Percentiles rank a stretch among this genome's conserved stretches.
Evolutionary conservation across 2,329 filamentous ascomycete species (phyloP).

Genomic region (Xylaria sp.): DNA sequence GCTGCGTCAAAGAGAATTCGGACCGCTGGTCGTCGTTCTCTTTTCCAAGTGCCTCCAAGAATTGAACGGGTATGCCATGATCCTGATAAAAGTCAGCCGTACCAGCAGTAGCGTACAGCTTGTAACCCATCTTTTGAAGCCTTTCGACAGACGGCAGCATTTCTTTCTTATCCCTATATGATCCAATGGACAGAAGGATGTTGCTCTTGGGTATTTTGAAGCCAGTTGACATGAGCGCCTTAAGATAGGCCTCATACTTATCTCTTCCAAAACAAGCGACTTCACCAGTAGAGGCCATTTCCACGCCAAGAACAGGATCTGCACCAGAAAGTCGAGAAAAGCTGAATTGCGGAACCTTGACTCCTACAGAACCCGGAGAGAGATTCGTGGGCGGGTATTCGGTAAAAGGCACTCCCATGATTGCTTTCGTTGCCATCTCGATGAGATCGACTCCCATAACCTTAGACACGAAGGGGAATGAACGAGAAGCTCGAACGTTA

Average conservation of each 20-base stretch:
- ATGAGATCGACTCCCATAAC: constrained; percentile 98
- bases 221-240: constrained; percentile 92
- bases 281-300: constrained; percentile 99
- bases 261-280: constrained; percentile 95
- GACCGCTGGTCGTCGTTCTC: constrained; percentile 85
- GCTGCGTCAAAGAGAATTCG: constrained; percentile 96
- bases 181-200: constrained; percentile 92
- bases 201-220: constrained; percentile 97
- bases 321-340: constrained; percentile 97
- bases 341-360: constrained; percentile 98
- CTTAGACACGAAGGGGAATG: constrained; percentile 98
- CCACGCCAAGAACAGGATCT: constrained; percentile 94
- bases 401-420: constrained; percentile 81
- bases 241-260: constrained; percentile 97
- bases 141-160: constrained; percentile 93
- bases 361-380: constrained; percentile 83
- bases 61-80: constrained; percentile 90
- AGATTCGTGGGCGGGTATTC: constrained; percentile 82
- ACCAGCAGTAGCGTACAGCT: constrained; percentile 93
- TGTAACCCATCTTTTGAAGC: constrained; percentile 89
- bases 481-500: constrained; percentile 94
- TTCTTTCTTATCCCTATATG: constrained; percentile 97
- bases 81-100: constrained; percentile 96
- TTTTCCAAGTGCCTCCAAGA: constrained; percentile 82
- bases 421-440: constrained; percentile 97